These are phyloP conservation scores for Lachancea cidri DNA, from an alignment of 805 yeast species.

Conservation along the genomic window DNA sequence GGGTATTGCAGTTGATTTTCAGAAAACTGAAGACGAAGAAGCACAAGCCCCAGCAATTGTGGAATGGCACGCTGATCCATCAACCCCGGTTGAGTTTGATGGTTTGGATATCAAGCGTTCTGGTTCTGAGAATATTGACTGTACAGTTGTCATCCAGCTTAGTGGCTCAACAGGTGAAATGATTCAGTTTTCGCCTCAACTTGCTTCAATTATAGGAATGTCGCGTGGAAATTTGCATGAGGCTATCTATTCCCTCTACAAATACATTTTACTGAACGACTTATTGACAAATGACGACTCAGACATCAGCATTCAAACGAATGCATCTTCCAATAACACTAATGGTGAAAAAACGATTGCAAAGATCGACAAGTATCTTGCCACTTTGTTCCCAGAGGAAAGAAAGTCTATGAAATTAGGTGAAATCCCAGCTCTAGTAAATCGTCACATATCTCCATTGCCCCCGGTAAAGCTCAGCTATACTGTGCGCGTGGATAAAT, in stretches of 20 bases:
- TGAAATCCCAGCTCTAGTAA: constrained; percentile 39
- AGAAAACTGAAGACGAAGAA: constrained; percentile 10
- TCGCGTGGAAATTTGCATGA: constrained; percentile 83
- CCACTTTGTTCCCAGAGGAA: constrained; percentile 35
- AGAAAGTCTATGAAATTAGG: constrained; percentile 39
- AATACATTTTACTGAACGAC: constrained; percentile 65
- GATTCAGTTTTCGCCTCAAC: constrained; percentile 52
- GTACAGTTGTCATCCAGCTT: constrained; percentile 74
- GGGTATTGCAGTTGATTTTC: constrained; percentile 77
- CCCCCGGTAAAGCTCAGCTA: constrained; percentile 78
- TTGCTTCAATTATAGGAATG: constrained; percentile 69
- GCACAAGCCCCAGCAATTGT: constrained; percentile 36
- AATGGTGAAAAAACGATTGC: constrained; percentile 50
- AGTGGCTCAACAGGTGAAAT: constrained; percentile 68
- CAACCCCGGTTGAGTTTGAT: constrained; percentile 60
- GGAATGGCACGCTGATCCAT: constrained; percentile 84
- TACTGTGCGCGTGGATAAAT: constrained; percentile 67
- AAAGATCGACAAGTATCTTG: constrained; percentile 44
- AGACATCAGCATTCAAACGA: constrained; percentile 9
- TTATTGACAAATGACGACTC: constrained; percentile 35
- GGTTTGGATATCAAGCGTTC: constrained; percentile 82
- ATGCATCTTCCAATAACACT: constrained; percentile 14
- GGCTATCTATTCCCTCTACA: constrained; percentile 73
- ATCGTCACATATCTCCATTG: constrained; percentile 63
- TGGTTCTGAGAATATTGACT: constrained; percentile 61